Evolutionary conservation across 2,329 filamentous ascomycete genomes (phyloP).

Genomic region (Shiraia bambusicola): DNA sequence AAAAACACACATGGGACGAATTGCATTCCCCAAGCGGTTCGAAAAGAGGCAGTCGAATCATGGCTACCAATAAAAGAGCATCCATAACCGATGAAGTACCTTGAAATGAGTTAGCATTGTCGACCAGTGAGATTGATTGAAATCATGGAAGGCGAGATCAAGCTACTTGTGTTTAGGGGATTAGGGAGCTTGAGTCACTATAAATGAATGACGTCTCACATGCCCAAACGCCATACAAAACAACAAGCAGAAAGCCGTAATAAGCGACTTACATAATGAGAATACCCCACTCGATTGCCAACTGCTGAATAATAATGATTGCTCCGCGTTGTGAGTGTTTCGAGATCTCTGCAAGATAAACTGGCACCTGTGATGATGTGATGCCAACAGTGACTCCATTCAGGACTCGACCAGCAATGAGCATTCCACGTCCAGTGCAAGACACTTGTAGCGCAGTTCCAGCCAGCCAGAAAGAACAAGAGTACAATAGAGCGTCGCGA

Average conservation of each 20-base stretch:
- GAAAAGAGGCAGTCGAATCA: slow-evolving; percentile 43
- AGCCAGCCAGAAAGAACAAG: slow-evolving; percentile 50
- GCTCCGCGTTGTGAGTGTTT: slow-evolving; percentile 47
- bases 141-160: no score
- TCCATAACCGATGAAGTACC: slow-evolving; percentile 53
- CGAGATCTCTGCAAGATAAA: slow-evolving; percentile 50
- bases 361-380: slow-evolving; percentile 48
- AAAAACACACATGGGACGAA: slow-evolving; percentile 50
- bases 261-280: slow-evolving; percentile 31
- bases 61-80: slow-evolving; percentile 45
- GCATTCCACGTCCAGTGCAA: slow-evolving; percentile 42
- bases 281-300: slow-evolving; percentile 47
- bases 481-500: slow-evolving; percentile 50
- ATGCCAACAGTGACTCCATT: slow-evolving; percentile 49
- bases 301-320: slow-evolving; percentile 49
- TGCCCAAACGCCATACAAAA: no score
- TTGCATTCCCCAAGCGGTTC: slow-evolving; percentile 51
- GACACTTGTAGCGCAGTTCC: slow-evolving; percentile 48
- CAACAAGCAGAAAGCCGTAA: background rate
- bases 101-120: background rate
- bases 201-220: no score
- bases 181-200: no score
- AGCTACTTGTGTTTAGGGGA: no score
- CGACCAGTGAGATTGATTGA: no score
- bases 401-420: slow-evolving; percentile 51